These are phyloP conservation scores for Penicillium sp. DNA, from an alignment of 2,329 filamentous ascomycete species.

Conservation along the genomic window DNA sequence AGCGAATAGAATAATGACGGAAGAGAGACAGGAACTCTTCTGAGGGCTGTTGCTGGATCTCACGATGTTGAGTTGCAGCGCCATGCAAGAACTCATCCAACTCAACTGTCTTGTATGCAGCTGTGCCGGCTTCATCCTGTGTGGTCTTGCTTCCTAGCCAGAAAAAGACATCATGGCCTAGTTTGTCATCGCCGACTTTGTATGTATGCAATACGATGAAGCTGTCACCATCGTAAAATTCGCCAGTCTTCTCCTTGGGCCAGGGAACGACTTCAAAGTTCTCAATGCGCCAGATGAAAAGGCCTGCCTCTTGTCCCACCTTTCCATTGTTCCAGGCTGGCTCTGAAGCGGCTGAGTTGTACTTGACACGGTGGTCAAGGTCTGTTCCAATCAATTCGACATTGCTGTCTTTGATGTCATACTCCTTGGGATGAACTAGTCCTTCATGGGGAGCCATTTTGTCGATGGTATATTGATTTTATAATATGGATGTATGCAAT, in stretches of 20 bases:
- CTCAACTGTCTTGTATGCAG: slow-evolving; percentile 70
- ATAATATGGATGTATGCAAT: neutral
- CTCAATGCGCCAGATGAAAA: slow-evolving; percentile 67
- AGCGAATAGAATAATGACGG: slow-evolving; percentile 59
- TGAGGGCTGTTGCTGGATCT: slow-evolving; percentile 61
- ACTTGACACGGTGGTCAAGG: slow-evolving; percentile 68
- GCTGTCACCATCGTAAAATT: slow-evolving; percentile 68
- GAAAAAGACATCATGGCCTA: slow-evolving; percentile 68
- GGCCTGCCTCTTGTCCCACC: slow-evolving; percentile 55
- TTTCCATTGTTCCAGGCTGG: slow-evolving; percentile 65
- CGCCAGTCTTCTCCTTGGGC: slow-evolving; percentile 57
- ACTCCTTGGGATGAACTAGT: slow-evolving; percentile 62
- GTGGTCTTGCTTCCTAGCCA: slow-evolving; percentile 67
- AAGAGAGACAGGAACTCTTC: slow-evolving; percentile 63
- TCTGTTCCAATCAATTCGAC: slow-evolving; percentile 64
- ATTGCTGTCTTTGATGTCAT: slow-evolving; percentile 69
- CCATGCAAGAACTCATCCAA: slow-evolving; percentile 67
- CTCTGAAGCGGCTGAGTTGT: slow-evolving; percentile 64
- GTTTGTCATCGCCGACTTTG: slow-evolving; percentile 51
- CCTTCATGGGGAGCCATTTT: slow-evolving; percentile 63
- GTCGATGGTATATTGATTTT: neutral
- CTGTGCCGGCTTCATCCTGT: slow-evolving; percentile 68
- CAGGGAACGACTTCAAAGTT: slow-evolving; percentile 65
- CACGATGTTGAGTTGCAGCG: slow-evolving; percentile 63
- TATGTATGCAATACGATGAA: slow-evolving; percentile 66